These are phyloP conservation scores for Athelia sp. DNA, from an alignment of 1,284 basidiomycete species.

Conservation along the genomic window DNA sequence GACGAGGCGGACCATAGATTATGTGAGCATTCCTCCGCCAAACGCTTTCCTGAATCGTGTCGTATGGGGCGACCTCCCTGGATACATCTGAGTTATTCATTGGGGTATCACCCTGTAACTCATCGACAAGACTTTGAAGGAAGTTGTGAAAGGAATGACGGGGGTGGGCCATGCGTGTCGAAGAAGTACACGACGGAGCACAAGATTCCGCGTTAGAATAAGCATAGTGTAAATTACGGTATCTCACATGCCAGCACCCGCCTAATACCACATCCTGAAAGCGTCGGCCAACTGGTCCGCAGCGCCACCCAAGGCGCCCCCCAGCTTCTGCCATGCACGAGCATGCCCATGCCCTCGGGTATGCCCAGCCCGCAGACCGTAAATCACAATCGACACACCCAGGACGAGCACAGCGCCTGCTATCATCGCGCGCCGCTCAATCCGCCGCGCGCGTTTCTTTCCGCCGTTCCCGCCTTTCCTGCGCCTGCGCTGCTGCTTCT, in stretches of 20 bases:
- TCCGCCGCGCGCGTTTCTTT: slow-evolving; percentile 14
- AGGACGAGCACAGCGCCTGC: slow-evolving; percentile 61
- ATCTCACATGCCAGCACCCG: too few species aligned
- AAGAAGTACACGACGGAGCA: too few species aligned
- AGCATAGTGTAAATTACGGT: too few species aligned
- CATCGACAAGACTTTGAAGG: slow-evolving; percentile 35
- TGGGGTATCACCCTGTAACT: too few species aligned
- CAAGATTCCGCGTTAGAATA: too few species aligned
- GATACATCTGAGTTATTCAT: too few species aligned
- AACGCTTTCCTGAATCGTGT: too few species aligned
- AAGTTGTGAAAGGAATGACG: slow-evolving; percentile 54
- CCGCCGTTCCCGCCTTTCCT: slow-evolving; percentile 17
- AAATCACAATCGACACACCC: slow-evolving; percentile 62
- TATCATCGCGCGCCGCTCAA: slow-evolving; percentile 41
- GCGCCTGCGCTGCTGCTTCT: slow-evolving; percentile 14
- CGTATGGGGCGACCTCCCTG: too few species aligned
- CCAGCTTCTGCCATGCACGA: slow-evolving; percentile 31
- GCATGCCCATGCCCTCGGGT: slow-evolving; percentile 11
- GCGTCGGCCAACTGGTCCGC: slow-evolving; percentile 28
- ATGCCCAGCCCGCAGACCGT: slow-evolving; percentile 31
- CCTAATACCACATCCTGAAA: neutral
- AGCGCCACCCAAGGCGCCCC: slow-evolving; percentile 30
- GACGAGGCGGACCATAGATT: slow-evolving; percentile 35
- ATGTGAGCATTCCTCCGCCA: slow-evolving; percentile 27
- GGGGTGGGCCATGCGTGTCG: slow-evolving; percentile 46